Base-by-base conservation (phyloP, 169 alveolate species). In the Babesia sp. region DNA sequence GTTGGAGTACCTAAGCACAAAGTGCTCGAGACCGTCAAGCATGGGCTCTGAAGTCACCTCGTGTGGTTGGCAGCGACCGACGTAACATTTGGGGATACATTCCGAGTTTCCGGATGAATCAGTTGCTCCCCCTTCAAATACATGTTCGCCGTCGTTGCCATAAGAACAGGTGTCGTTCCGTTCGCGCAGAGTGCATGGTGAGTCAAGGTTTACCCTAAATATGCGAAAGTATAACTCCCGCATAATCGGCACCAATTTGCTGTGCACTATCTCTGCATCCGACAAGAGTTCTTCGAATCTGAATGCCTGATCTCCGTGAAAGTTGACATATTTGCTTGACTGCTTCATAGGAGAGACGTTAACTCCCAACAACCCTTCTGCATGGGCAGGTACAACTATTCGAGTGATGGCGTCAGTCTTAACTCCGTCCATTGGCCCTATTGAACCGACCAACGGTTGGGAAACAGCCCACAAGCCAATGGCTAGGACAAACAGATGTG, bases 261-360 rank as follows among this genome's bases (percentile, higher is more conserved):
- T 33, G 71, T 80, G 83, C 6, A 80, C 70, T 0, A 71, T 50
- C 50, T 80, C 83, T n/a, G 88, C 88, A 42, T 80, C 83, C 8
- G 51, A 39, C 14, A 78, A 39, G 39, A 78, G 67, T 60, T 70
- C 41, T 12, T 41, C 57, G 45, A 78, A 53, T 59, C 51, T 64
- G 74, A 64, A 64, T 31, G 18, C 26, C 45, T 64, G 39, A 37
- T 45, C 48, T 36, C 28, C 64, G 11, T 45, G 54, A 20, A 64
- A 20, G 20, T 51, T 22, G 33, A 50, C 59, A 20, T 2, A 64
- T 6, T 16, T 24, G 53, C 26, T 16, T 12, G 61, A 12, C 33
- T 31, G 5, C 51, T 37, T 28, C 46, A 37, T 34, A 24, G 74
- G 51, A 16, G 74, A 64, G 5, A 64, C 34, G 51, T 64, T 37